Percentiles rank a stretch among this genome's conserved stretches.
phyloP scores from a whole-genome alignment of 306 rosid species.

The Begonia peltatifolia region DNA sequence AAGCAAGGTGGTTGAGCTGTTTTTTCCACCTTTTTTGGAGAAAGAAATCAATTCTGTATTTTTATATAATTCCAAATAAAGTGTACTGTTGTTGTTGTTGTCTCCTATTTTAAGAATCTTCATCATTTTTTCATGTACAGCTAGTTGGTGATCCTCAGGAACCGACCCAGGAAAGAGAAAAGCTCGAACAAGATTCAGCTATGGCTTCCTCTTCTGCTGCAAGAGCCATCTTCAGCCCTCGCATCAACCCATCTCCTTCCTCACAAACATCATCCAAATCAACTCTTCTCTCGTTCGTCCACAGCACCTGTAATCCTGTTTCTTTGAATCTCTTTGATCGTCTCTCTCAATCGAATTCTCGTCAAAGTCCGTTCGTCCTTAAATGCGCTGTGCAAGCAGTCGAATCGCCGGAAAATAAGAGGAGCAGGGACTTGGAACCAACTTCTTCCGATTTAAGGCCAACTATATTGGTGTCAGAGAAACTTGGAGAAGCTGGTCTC shows the following conservation, averaged over 20 bases:
- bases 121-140: too few relatives aligned
- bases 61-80: too few relatives aligned
- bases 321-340: constrained; percentile 10
- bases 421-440: constrained; percentile 5
- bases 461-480: constrained; percentile 64
- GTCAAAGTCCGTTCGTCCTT: constrained; percentile 12
- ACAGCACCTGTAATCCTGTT: constrained; percentile 13
- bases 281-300: constrained; percentile 28
- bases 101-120: too few relatives aligned
- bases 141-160: too few relatives aligned
- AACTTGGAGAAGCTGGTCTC: constrained; percentile 72
- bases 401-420: constrained; percentile 1
- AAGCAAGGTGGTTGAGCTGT: too few relatives aligned
- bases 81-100: too few relatives aligned
- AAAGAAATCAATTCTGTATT: too few relatives aligned
- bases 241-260: constrained; percentile 6
- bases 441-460: constrained; percentile 11
- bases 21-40: too few relatives aligned
- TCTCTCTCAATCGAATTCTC: not conserved
- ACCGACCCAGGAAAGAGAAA: too few relatives aligned
- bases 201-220: constrained; percentile 43
- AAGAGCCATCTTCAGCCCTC: constrained; percentile 15
- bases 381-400: constrained; percentile 24
- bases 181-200: not conserved
- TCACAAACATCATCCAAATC: constrained; percentile 9